A percentile compares a stretch with the other conserved stretches of the same genome.
phyloP scores from a whole-genome alignment of 139 green algal species.

The Penium margaritaceum region DNA sequence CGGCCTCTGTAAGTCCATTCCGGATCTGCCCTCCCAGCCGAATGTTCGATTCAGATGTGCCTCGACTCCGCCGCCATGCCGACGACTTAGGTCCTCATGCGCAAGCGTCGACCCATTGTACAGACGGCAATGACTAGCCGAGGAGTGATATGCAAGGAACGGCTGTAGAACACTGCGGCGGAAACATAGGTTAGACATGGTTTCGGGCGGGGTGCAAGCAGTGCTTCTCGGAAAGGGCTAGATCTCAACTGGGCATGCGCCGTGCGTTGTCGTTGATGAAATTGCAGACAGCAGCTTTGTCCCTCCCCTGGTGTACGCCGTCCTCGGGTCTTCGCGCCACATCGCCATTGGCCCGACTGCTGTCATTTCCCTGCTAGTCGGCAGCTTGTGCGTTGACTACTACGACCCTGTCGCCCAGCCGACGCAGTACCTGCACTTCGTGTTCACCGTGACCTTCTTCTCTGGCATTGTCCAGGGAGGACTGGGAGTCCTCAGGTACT shows the following conservation, averaged over 20 bases:
- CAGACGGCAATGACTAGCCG: no score
- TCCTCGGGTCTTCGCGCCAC: conserved; percentile 38
- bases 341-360: conserved; percentile 45
- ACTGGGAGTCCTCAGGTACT: conserved; percentile 42
- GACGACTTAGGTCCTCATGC: background rate
- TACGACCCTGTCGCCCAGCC: conserved; percentile 19
- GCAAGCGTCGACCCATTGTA: background rate
- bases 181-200: no score
- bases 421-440: conserved; percentile 32
- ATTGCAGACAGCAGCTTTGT: conserved; percentile 30
- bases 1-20: conserved; percentile 36
- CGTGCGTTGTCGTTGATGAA: background rate
- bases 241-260: background rate
- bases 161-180: no score
- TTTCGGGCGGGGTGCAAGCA: no score
- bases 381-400: conserved; percentile 23
- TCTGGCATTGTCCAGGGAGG: conserved; percentile 36
- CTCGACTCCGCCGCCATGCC: no score
- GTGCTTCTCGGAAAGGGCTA: background rate
- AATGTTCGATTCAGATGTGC: background rate
- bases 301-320: conserved; percentile 38
- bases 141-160: no score
- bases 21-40: background rate
- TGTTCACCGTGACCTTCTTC: conserved; percentile 44
- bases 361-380: conserved; percentile 42